Conservation (phyloP, 352 stramenopile genomes). For the Pythium biforme region DNA sequence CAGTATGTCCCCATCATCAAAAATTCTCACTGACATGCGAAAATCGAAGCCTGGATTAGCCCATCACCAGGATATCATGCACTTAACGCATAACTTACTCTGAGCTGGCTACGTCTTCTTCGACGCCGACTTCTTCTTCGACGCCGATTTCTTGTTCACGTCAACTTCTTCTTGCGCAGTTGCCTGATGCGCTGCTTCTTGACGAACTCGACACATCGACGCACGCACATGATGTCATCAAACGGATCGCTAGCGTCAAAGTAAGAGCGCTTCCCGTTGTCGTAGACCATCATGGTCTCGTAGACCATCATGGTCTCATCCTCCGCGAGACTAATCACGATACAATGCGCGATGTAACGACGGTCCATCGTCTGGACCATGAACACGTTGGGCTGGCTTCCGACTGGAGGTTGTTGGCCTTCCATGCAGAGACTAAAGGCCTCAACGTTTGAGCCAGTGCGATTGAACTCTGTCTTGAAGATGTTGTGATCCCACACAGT, state of each 20-base stretch:
- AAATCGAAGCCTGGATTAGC: too few species aligned
- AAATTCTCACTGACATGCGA: too few species aligned
- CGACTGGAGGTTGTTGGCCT: neutral
- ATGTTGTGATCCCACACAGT: neutral
- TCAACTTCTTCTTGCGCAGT: neutral
- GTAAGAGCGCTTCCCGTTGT: neutral
- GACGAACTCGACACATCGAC: slow-evolving; percentile 1
- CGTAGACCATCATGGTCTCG: too few species aligned
- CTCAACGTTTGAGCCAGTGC: neutral
- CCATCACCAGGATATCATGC: neutral
- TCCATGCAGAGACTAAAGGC: neutral
- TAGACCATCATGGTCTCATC: slow-evolving; percentile 4
- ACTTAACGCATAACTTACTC: neutral
- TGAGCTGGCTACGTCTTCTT: neutral
- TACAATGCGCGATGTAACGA: slow-evolving; percentile 1
- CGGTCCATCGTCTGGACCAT: slow-evolving; percentile 3
- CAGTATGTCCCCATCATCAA: neutral
- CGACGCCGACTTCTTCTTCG: neutral
- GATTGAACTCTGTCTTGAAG: neutral
- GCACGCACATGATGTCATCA: slow-evolving; percentile 10
- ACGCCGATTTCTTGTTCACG: too few species aligned
- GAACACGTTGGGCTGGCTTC: neutral
- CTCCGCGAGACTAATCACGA: slow-evolving; percentile 1
- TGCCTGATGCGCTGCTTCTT: neutral
- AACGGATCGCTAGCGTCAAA: slow-evolving; percentile 2